A percentile compares a stretch with the other conserved stretches of the same genome.
Evolutionary conservation across 169 alveolate genomes (phyloP).

Genomic region (Perkinsus chesapeaki): DNA sequence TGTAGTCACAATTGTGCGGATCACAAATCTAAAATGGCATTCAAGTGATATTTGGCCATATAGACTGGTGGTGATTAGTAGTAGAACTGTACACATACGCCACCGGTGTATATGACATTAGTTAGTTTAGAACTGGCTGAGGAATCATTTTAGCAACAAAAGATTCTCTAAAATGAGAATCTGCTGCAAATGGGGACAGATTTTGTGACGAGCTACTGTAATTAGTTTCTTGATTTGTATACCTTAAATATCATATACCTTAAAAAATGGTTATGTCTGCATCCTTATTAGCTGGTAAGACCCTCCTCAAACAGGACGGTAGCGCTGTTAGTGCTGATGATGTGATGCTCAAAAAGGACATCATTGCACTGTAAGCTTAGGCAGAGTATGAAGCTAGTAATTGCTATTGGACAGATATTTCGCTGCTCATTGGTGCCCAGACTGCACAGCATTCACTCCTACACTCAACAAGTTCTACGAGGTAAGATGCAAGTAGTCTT

Average conservation of each 20-base stretch:
- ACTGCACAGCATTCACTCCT: conserved; percentile 58
- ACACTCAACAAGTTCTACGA: conserved; percentile 48
- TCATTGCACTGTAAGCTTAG: background rate
- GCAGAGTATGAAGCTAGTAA: too few species aligned
- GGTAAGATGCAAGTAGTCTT: background rate
- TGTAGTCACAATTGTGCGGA: too few species aligned
- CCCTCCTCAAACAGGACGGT: background rate
- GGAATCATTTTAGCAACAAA: too few species aligned
- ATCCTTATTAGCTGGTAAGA: background rate
- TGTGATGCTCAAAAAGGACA: background rate
- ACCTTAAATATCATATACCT: background rate
- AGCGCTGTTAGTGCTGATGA: background rate
- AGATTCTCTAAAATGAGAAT: background rate
- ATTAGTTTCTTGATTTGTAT: background rate
- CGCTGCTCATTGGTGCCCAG: conserved; percentile 67
- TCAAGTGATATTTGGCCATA: too few species aligned
- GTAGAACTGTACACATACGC: too few species aligned
- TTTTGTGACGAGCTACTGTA: background rate
- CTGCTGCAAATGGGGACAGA: background rate
- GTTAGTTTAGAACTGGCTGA: too few species aligned
- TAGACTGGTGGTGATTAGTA: too few species aligned
- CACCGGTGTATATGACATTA: too few species aligned
- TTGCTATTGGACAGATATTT: too few species aligned
- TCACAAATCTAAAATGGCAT: too few species aligned
- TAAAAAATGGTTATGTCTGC: background rate